Conservation (phyloP, 2,329 filamentous ascomycete species). For the Talaromyces islandicus region DNA sequence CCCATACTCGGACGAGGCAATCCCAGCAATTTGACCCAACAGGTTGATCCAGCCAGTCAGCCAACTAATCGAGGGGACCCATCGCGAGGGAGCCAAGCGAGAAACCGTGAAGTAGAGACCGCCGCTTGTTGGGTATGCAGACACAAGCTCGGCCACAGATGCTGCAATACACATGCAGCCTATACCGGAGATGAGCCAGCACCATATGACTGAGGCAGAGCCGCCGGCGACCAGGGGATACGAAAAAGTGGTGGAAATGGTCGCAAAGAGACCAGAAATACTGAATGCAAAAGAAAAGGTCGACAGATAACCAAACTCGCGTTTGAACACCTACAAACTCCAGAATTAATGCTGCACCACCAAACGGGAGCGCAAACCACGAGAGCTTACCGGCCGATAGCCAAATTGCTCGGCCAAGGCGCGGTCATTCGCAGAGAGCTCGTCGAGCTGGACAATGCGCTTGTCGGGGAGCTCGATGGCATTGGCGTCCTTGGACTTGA, state of each 20-base stretch:
- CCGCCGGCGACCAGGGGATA: constrained; percentile 48
- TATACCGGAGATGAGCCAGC: constrained; percentile 52
- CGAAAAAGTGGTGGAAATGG: constrained; percentile 50
- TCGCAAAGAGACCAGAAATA: constrained; percentile 52
- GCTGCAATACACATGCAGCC: constrained; percentile 52
- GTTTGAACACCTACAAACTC: constrained; percentile 47
- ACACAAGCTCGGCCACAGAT: constrained; percentile 53
- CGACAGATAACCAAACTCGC: constrained; percentile 54
- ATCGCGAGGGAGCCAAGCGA: constrained; percentile 44
- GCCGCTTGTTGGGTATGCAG: constrained; percentile 53
- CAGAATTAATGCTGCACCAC: constrained; percentile 5
- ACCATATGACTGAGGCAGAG: constrained; percentile 51
- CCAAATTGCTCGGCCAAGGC: constrained; percentile 25
- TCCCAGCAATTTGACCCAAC: constrained; percentile 49
- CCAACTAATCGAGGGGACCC: constrained; percentile 48
- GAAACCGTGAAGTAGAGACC: constrained; percentile 53
- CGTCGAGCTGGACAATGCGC: constrained; percentile 17
- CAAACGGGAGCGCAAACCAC: neutral
- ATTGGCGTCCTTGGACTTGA: neutral
- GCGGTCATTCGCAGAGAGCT: constrained; percentile 20
- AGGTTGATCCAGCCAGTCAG: constrained; percentile 47
- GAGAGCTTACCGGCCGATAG: constrained; percentile 22
- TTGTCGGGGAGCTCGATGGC: constrained; percentile 1
- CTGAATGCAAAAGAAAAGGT: constrained; percentile 57
- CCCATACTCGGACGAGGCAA: constrained; percentile 54